These are phyloP conservation scores for Friedmanniomyces simplex DNA, from an alignment of 495 filamentous ascomycete species.

Conservation along the genomic window DNA sequence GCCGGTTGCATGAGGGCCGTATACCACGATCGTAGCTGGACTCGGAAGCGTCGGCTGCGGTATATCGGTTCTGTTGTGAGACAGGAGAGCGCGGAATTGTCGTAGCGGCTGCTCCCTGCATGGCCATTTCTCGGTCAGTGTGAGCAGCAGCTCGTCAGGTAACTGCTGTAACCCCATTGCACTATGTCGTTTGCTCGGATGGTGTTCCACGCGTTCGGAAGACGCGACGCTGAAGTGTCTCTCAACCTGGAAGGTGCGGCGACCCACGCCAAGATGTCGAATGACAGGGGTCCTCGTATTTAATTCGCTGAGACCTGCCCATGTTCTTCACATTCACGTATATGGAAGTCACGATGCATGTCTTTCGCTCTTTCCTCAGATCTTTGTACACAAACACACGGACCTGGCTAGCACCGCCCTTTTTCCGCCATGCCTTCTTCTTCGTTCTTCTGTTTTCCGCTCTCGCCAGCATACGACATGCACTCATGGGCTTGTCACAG, in stretches of 20 bases:
- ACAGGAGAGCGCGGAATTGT: constrained; percentile 25
- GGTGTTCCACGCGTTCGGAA: neutral
- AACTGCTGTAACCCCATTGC: constrained; percentile 13
- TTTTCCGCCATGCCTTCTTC: constrained; percentile 5
- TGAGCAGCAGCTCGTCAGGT: constrained; percentile 18
- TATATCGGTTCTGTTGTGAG: constrained; percentile 13
- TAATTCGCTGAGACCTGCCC: neutral
- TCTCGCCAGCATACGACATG: neutral
- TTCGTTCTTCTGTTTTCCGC: neutral
- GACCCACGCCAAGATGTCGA: neutral
- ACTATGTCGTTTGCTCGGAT: neutral
- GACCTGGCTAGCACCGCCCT: neutral
- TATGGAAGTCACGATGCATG: neutral
- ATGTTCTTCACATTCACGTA: neutral
- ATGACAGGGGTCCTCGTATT: no score
- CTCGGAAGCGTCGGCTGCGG: constrained; percentile 34
- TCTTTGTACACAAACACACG: neutral
- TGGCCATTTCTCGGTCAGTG: constrained; percentile 21
- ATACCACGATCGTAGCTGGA: constrained; percentile 56
- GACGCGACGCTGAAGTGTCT: neutral
- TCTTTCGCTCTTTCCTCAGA: neutral
- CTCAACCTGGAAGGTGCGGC: neutral
- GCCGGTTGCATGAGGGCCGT: constrained; percentile 88
- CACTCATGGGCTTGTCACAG: constrained; percentile 8
- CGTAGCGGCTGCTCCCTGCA: constrained; percentile 31